Evolutionary conservation across 169 alveolate genomes (phyloP).

Genomic region (Cryptosporidium tyzzeri): DNA sequence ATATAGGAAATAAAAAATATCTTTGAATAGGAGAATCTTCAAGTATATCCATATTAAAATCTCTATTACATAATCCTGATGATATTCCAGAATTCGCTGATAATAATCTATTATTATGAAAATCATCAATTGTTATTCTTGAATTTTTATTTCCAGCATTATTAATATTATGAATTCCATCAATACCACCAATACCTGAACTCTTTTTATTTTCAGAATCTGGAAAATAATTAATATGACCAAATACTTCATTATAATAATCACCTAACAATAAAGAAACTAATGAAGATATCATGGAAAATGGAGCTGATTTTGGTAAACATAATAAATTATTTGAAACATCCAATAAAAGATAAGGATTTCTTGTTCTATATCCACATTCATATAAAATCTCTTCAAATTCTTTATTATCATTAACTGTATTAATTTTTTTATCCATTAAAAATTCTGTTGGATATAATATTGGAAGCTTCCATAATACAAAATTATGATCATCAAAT

Average conservation of each 20-base stretch:
- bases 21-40: slow-evolving; percentile 36
- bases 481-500: slow-evolving; percentile 46
- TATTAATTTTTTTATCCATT: background rate
- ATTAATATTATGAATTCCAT: background rate
- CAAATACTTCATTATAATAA: background rate
- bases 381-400: slow-evolving; percentile 40
- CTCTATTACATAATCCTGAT: background rate
- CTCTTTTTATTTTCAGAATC: slow-evolving; percentile 7
- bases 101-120: background rate
- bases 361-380: slow-evolving; percentile 33
- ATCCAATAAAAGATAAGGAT: slow-evolving; percentile 55
- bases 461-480: slow-evolving; percentile 25
- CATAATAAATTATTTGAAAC: slow-evolving; percentile 45
- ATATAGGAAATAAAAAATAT: slow-evolving; percentile 35
- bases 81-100: background rate
- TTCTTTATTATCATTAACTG: background rate
- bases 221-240: background rate
- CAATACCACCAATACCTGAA: background rate
- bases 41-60: background rate
- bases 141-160: background rate
- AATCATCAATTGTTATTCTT: background rate
- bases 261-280: slow-evolving; percentile 23
- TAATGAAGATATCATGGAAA: slow-evolving; percentile 34
- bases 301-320: slow-evolving; percentile 60
- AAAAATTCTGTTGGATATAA: slow-evolving; percentile 49